A percentile compares a stretch with the other conserved stretches of the same genome.
phyloP scores from a whole-genome alignment of 257 asterid genomes.

The Parsonsia alboflavescens region DNA sequence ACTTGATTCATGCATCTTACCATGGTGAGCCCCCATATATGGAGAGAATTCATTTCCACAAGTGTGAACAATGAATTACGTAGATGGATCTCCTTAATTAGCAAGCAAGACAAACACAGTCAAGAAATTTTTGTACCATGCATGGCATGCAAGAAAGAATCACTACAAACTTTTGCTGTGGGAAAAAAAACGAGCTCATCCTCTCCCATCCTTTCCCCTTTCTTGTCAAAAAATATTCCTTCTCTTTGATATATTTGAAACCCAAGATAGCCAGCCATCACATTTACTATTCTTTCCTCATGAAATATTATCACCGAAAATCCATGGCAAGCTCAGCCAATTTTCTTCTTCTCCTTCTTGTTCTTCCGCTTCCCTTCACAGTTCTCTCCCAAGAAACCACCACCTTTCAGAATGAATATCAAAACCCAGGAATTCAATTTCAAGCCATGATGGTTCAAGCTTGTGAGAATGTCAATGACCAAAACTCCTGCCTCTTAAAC shows the following conservation, averaged over 20 bases:
- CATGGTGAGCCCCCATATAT: no score
- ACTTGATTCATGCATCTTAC: background rate
- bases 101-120: conserved; percentile 4
- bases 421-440: conserved; percentile 33
- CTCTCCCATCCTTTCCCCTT: conserved; percentile 14
- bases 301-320: conserved; percentile 1
- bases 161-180: conserved; percentile 29
- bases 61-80: background rate
- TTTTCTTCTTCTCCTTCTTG: conserved; percentile 20
- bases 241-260: conserved; percentile 28
- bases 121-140: conserved; percentile 18
- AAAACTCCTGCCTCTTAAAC: conserved; percentile 47
- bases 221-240: conserved; percentile 32
- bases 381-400: conserved; percentile 27
- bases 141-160: conserved; percentile 39
- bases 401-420: conserved; percentile 7
- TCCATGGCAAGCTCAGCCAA: conserved; percentile 39
- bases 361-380: conserved; percentile 29
- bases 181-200: conserved; percentile 27
- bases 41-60: no score
- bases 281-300: background rate
- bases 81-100: no score
- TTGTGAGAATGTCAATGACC: conserved; percentile 46
- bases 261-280: background rate
- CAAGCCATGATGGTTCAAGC: conserved; percentile 54